Evolutionary conservation across 2,329 filamentous ascomycete species (phyloP), one percentile per base, ranked within the genome.

Genomic region (Hypocreales sp.): DNA sequence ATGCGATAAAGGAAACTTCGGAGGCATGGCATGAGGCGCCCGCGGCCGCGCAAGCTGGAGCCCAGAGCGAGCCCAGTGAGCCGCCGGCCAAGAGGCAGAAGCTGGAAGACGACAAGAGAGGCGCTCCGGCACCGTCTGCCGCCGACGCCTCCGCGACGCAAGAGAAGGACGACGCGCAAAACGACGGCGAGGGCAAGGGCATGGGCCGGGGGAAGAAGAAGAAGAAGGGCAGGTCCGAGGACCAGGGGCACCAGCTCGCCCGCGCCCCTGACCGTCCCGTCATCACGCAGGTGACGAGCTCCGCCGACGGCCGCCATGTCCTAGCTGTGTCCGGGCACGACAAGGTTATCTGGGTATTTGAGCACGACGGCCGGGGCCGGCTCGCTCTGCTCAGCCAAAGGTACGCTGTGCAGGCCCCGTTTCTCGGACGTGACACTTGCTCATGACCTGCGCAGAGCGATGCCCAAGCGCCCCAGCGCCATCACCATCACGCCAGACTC

Each of bases 391-490:
- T 83, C 31, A 92, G 78, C 49, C 65, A 74, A 49, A 72, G 86
- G 79, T 81, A 59, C 24, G n/a, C n/a, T n/a, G n/a, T n/a, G n/a
- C n/a, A n/a, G n/a, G n/a, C n/a, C n/a, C n/a, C n/a, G n/a, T n/a
- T n/a, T n/a, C n/a, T n/a, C n/a, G n/a, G n/a, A n/a, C n/a, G n/a
- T n/a, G n/a, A n/a, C n/a, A n/a, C n/a, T n/a, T n/a, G n/a, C n/a
- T n/a, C n/a, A n/a, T 31, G 7, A 8, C 19, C 21, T 19, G 7
- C 20, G 27, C 33, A 87, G 83, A 51, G 57, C 56, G 32, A 92
- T 95, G 79, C 82, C 84, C 21, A 95, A 94, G 58, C 74, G 84
- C 20, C 83, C 86, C 9, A 87, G 77, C 46, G 73, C 79, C 20
- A 60, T 95, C 31, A 58, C 66, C 27, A 54, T 94, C 28, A 72